A percentile compares a stretch with the other conserved stretches of the same genome.
phyloP scores from a whole-genome alignment of 805 yeast genomes.

The Ogataea paraovalis region DNA sequence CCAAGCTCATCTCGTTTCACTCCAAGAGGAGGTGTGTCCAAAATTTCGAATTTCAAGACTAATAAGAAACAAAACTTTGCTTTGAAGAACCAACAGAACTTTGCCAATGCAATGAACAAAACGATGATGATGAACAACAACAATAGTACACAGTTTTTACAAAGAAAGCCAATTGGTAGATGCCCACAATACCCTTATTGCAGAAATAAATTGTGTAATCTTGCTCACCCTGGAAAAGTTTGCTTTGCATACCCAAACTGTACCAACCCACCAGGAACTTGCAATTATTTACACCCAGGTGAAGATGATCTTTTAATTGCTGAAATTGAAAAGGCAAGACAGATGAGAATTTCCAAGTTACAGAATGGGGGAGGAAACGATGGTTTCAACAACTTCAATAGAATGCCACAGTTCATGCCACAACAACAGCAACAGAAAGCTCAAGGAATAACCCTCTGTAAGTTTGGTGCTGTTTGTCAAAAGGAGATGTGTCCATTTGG shows the following conservation, averaged over 20 bases:
- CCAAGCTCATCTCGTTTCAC: slow-evolving; percentile 22
- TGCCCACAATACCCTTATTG: slow-evolving; percentile 73
- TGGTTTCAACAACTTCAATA: slow-evolving; percentile 32
- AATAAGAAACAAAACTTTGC: slow-evolving; percentile 27
- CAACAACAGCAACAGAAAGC: slow-evolving; percentile 30
- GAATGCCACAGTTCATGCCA: slow-evolving; percentile 30
- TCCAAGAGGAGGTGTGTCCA: not conserved
- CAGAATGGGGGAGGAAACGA: slow-evolving; percentile 20
- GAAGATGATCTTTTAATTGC: slow-evolving; percentile 74
- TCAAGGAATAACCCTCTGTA: slow-evolving; percentile 59
- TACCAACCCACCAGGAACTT: slow-evolving; percentile 74
- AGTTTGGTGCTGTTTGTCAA: slow-evolving; percentile 70
- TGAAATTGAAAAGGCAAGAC: slow-evolving; percentile 59
- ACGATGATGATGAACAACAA: slow-evolving; percentile 24
- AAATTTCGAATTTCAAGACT: slow-evolving; percentile 9
- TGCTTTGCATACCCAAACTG: slow-evolving; percentile 78
- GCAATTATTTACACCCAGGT: slow-evolving; percentile 78
- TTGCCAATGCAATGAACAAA: slow-evolving; percentile 39
- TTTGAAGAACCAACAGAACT: slow-evolving; percentile 37
- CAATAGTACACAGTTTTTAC: slow-evolving; percentile 34
- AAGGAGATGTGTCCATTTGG: slow-evolving; percentile 83
- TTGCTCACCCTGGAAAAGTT: slow-evolving; percentile 74
- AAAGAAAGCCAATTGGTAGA: slow-evolving; percentile 54
- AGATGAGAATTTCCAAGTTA: slow-evolving; percentile 17
- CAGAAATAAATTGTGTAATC: slow-evolving; percentile 58